Base-by-base conservation (phyloP, 768 basidiomycete species). In the Coprinopsis sp. region DNA sequence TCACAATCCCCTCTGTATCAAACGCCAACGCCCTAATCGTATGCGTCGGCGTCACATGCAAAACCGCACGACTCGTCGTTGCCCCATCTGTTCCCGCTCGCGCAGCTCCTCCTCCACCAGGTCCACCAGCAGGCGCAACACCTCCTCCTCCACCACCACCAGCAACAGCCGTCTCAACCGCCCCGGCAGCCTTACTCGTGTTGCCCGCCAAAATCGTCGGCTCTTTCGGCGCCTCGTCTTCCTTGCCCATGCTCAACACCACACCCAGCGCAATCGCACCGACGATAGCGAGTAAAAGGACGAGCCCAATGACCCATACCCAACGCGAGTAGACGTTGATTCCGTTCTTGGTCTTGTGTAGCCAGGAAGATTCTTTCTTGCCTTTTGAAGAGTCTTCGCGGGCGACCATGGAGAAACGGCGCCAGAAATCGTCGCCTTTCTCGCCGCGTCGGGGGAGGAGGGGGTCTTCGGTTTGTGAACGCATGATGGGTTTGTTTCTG, bases 381-480 rank as follows among this genome's bases (percentile, higher is more conserved):
- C 60, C 51, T 6, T 57, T 38, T n/a, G n/a, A n/a, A n/a, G n/a
- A n/a, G 54, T 85, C 81, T 49, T 82, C 80, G 58, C 79, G 86
- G 7, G 80, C 87, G 51, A 91, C 81, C 71, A 90, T 88, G 51
- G 84, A 87, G 65, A 91, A 91, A 30, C 89, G 73, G 50, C 85
- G 72, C 89, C 89, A 91, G 65, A 91, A 91, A 56, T 90, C 84
- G 56, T 91, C 87, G 1, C 87, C 86, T 39, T 74, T 78, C 59
- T 87, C 79, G 2, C 87, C 85, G 36, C 85, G 75, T 31, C 70
- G 70, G 1, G 86, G 82, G 6, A 90, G 61, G 2, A 86, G 58
- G 2, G 80, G 77, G 33, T 82, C 85, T 61, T 91, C 88, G 1
- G 70, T 70, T 40, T 81, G 72, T 4, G 84, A 78, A 13, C 87